Evolutionary conservation across 2,329 filamentous ascomycete genomes (phyloP).

Genomic region (Cyphellophora europaea): DNA sequence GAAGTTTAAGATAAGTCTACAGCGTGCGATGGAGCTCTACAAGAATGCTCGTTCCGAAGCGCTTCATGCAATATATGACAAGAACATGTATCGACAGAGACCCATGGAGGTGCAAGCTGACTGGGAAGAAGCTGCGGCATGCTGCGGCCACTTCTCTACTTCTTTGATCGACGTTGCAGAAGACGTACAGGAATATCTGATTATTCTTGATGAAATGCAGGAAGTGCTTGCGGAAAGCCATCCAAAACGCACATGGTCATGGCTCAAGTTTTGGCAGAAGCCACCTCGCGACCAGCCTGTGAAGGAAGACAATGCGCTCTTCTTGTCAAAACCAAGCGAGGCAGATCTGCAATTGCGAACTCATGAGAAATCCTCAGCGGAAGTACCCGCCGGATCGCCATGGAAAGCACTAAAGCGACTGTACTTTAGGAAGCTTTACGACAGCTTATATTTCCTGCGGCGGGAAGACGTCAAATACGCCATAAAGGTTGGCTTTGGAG

Average conservation of each 20-base stretch:
- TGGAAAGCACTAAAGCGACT: conserved; percentile 15
- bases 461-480: conserved; percentile 68
- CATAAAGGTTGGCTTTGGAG: conserved; percentile 86
- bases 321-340: conserved; percentile 16
- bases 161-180: conserved; percentile 84
- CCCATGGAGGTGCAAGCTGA: conserved; percentile 76
- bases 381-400: conserved; percentile 1
- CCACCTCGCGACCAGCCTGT: not conserved
- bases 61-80: conserved; percentile 69
- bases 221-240: conserved; percentile 53
- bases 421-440: conserved; percentile 37
- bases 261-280: conserved; percentile 66
- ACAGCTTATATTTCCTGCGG: conserved; percentile 46
- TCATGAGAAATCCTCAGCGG: not conserved
- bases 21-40: conserved; percentile 73
- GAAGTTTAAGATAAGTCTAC: conserved; percentile 69
- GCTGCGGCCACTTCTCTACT: conserved; percentile 93
- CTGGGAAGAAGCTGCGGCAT: conserved; percentile 95
- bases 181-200: conserved; percentile 74
- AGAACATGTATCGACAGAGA: conserved; percentile 58
- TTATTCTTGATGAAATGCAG: conserved; percentile 78
- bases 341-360: conserved; percentile 15
- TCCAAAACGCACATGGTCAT: conserved; percentile 64
- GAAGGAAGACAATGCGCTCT: conserved; percentile 16
- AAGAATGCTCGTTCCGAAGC: conserved; percentile 66